A percentile compares a stretch with the other conserved stretches of the same genome.
Evolutionary conservation across 1,284 basidiomycete genomes (phyloP).

Genomic region (Pseudozyma pruni): DNA sequence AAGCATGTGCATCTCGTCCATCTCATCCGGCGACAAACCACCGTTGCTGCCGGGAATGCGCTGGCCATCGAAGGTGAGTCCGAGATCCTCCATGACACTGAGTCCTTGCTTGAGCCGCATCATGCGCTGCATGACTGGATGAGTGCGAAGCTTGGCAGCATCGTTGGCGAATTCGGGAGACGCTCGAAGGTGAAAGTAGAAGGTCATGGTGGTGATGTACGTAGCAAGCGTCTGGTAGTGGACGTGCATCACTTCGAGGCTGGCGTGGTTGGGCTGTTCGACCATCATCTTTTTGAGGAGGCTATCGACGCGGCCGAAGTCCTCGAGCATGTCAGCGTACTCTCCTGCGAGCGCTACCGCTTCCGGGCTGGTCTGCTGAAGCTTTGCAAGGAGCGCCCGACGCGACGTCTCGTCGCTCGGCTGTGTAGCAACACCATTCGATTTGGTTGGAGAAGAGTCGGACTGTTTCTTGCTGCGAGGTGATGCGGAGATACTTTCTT

Average conservation of each 20-base stretch:
- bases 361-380: slow-evolving; percentile 84
- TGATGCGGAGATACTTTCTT: slow-evolving; percentile 2
- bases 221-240: slow-evolving; percentile 78
- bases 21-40: slow-evolving; percentile 27
- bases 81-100: slow-evolving; percentile 73
- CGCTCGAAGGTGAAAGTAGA: slow-evolving; percentile 85
- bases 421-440: neutral
- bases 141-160: slow-evolving; percentile 47
- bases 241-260: slow-evolving; percentile 61
- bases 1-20: slow-evolving; percentile 48
- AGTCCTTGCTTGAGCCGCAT: slow-evolving; percentile 86
- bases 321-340: slow-evolving; percentile 71
- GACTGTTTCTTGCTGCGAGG: neutral
- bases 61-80: slow-evolving; percentile 51
- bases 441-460: neutral
- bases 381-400: slow-evolving; percentile 74
- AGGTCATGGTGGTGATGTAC: slow-evolving; percentile 89
- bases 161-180: slow-evolving; percentile 68
- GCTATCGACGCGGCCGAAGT: slow-evolving; percentile 73
- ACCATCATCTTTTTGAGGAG: slow-evolving; percentile 74
- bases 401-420: slow-evolving; percentile 15
- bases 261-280: slow-evolving; percentile 71
- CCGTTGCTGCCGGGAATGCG: slow-evolving; percentile 17
- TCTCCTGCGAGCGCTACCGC: slow-evolving; percentile 73
- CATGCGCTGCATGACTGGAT: slow-evolving; percentile 82